Evolutionary conservation across 768 basidiomycete genomes (phyloP).

Genomic region (Gloeostereum incarnatum): DNA sequence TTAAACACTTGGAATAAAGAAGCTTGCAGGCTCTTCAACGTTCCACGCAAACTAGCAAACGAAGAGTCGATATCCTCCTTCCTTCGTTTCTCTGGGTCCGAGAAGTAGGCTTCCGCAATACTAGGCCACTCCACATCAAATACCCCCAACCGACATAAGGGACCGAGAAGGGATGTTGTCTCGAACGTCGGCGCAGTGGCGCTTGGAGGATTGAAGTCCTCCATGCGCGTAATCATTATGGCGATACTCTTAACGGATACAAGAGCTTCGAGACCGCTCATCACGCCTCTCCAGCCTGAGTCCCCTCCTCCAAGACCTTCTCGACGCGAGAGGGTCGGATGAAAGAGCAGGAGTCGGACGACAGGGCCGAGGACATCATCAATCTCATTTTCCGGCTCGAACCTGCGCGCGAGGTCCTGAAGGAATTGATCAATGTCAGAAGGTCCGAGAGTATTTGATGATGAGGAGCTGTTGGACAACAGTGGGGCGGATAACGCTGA

Average conservation of each 20-base stretch:
- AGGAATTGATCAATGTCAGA: slow-evolving; percentile 75
- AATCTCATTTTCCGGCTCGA: slow-evolving; percentile 72
- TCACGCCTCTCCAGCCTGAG: slow-evolving; percentile 77
- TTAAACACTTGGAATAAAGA: slow-evolving; percentile 87
- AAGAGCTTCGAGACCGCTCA: slow-evolving; percentile 74
- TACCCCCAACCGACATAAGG: slow-evolving; percentile 73
- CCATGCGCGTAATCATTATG: slow-evolving; percentile 64
- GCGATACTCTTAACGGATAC: slow-evolving; percentile 81
- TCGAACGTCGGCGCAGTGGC: slow-evolving; percentile 60
- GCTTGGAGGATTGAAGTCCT: slow-evolving; percentile 59
- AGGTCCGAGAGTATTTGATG: slow-evolving; percentile 44
- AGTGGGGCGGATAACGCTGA: slow-evolving; percentile 63
- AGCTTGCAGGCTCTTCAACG: slow-evolving; percentile 79
- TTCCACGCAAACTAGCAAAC: slow-evolving; percentile 77
- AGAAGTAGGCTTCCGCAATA: slow-evolving; percentile 75
- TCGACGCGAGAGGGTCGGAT: slow-evolving; percentile 50
- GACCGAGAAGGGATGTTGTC: slow-evolving; percentile 65
- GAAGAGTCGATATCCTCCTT: slow-evolving; percentile 74
- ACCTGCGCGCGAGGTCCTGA: slow-evolving; percentile 73
- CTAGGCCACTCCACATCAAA: slow-evolving; percentile 86
- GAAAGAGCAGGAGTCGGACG: slow-evolving; percentile 50
- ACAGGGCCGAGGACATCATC: slow-evolving; percentile 74
- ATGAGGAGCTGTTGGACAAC: slow-evolving; percentile 32
- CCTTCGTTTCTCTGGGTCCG: slow-evolving; percentile 70
- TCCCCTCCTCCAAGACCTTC: slow-evolving; percentile 70